Evolutionary conservation across 2,329 filamentous ascomycete species (phyloP).

Genomic region (Exophiala lecanii-corni): DNA sequence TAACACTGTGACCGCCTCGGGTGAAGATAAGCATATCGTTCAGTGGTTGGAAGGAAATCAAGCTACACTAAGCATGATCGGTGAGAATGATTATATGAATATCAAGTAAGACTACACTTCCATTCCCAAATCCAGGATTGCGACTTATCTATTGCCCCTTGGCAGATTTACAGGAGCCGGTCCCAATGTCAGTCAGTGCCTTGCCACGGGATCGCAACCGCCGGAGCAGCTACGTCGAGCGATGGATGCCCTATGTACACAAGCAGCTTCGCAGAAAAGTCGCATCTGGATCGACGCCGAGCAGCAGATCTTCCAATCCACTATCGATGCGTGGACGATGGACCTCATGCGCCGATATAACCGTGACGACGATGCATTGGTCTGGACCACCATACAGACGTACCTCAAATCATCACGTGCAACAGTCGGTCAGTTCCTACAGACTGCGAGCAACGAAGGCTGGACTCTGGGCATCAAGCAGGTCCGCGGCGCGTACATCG

Average conservation of each 20-base stretch:
- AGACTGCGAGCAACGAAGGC: constrained; percentile 41
- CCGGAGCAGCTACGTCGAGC: constrained; percentile 38
- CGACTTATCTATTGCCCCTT: too few species aligned
- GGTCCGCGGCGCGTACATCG: constrained; percentile 51
- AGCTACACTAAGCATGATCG: constrained; percentile 49
- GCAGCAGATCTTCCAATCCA: constrained; percentile 47
- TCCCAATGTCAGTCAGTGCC: constrained; percentile 35
- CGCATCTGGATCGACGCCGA: constrained; percentile 52
- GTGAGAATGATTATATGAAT: constrained; percentile 48
- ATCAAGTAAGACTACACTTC: constrained; percentile 41
- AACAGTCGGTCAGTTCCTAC: constrained; percentile 43
- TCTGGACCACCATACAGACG: constrained; percentile 50
- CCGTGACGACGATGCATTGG: constrained; percentile 34
- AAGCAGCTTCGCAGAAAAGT: constrained; percentile 39
- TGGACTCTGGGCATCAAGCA: constrained; percentile 50
- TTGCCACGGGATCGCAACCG: constrained; percentile 36
- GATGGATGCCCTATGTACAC: constrained; percentile 41
- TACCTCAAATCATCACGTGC: constrained; percentile 47
- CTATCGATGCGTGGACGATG: constrained; percentile 51
- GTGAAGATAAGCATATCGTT: not conserved
- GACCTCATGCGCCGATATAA: constrained; percentile 52
- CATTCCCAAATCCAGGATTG: not conserved
- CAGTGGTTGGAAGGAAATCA: constrained; percentile 51
- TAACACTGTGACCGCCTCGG: not conserved
- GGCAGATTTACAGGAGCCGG: constrained; percentile 50